Evolutionary conservation across 345 rosid genomes (phyloP).

Genomic region (Acer campestre): DNA sequence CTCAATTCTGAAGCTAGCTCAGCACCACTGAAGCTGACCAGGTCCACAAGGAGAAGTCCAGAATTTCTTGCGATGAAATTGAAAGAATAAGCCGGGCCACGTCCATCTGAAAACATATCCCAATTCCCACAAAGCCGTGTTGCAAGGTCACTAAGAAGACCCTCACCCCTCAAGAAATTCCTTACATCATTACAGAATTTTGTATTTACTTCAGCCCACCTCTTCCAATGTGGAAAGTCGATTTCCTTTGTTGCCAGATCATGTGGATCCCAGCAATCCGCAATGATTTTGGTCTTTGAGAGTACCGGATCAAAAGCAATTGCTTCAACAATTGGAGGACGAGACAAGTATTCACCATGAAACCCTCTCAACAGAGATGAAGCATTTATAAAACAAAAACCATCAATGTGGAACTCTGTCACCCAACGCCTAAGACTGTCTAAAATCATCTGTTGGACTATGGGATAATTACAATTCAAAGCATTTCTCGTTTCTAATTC

Average conservation of each 20-base stretch:
- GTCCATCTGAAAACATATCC: slow-evolving; percentile 73
- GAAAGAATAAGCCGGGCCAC: slow-evolving; percentile 89
- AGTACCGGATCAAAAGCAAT: slow-evolving; percentile 90
- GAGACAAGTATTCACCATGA: slow-evolving; percentile 68
- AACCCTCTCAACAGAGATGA: slow-evolving; percentile 67
- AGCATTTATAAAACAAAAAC: slow-evolving; percentile 86
- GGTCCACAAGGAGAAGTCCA: slow-evolving; percentile 84
- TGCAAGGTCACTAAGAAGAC: slow-evolving; percentile 71
- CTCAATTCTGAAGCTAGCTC: slow-evolving; percentile 66
- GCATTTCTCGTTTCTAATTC: slow-evolving; percentile 43
- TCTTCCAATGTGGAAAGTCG: slow-evolving; percentile 86
- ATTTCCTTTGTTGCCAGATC: slow-evolving; percentile 40
- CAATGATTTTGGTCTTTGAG: slow-evolving; percentile 70
- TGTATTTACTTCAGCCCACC: slow-evolving; percentile 79
- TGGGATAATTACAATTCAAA: slow-evolving; percentile 75
- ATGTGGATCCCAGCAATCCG: slow-evolving; percentile 77
- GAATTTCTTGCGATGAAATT: slow-evolving; percentile 70
- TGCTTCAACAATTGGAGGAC: slow-evolving; percentile 87
- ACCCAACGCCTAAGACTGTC: slow-evolving; percentile 89
- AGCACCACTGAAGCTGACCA: slow-evolving; percentile 75
- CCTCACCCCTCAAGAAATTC: slow-evolving; percentile 75
- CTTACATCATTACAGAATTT: slow-evolving; percentile 67
- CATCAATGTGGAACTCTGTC: slow-evolving; percentile 82
- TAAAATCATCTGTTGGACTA: slow-evolving; percentile 72
- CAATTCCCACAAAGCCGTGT: slow-evolving; percentile 95